Base-by-base conservation (phyloP, 352 stramenopile genomes). In the Globisporangium nunn region DNA sequence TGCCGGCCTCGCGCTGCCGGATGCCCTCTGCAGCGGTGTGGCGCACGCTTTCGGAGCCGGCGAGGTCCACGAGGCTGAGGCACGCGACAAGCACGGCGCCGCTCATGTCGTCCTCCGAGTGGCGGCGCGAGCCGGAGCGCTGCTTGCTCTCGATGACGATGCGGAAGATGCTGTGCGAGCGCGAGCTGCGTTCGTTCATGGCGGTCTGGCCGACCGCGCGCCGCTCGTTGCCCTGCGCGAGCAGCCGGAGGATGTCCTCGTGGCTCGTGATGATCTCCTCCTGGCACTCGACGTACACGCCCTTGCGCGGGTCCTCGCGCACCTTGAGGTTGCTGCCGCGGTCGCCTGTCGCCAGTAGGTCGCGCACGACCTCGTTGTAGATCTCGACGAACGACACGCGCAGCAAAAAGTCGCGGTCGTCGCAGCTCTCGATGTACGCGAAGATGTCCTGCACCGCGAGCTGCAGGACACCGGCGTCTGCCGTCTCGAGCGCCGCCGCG, bases 371-470 rank as follows among this genome's bases (percentile, higher is more conserved):
- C 75, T 99, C 97, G 64, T 99, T 99, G 78, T 99, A 99, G 63
- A 99, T 99, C 74, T 99, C 97, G 39, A 99, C 78, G 65, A 98
- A 99, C n/a, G 92, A 98, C 15, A 97, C 95, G 39, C 96, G 83
- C 35, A 99, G 69, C 12, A 98, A 69, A 69, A 98, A 99, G 53
- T 98, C 85, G 12, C 95, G 75, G 56, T 98, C 78, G 6, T 62
- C 66, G 58, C 81, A 81, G 28, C 82, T 68, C 53, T 91, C 72
- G 50, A 93, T 91, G 59, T 77, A 93, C 56, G 58, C 52, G 66
- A 98, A 99, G 52, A 99, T 97, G 65, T 99, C 95, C 30, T 79
- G 82, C 0, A 96, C 88, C 4, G 96, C 95, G 66, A 98, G 78
- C 60, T 98, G 93, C 11, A 98, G 61, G 23, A 96, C 81, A 11